Evolutionary conservation across 192 early-diverging fungal species (phyloP), one percentile per base, ranked within the genome.

Genomic region (Coemansia sp.): DNA sequence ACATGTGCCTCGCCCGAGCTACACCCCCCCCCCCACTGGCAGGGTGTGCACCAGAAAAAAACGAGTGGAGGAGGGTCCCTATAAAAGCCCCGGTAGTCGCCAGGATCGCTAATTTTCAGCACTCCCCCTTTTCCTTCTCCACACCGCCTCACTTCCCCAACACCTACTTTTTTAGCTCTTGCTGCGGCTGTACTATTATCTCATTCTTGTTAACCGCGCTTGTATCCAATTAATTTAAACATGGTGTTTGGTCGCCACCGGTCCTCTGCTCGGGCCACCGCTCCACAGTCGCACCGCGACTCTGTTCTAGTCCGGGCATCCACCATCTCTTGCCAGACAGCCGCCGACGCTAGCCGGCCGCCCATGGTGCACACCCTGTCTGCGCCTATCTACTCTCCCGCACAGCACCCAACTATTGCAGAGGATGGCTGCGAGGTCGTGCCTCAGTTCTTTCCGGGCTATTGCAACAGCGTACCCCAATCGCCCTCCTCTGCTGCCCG

Each of bases 381-480:
- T 7, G 36, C 63, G 4, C 42, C 36, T 12, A 31, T 21, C 52
- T 37, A 23, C 36, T 23, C 14, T 34, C 12, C 18, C 18, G 4
- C 35, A 3, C 60, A 14, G 47, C 39, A 3, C 3, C 43, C 58
- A 34, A 39, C 64, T 13, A 70, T 72, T 14, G 75, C 75, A 25
- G 69, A 72, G 43, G 75, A 77, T 36, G 62, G 59, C 21, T 67
- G 74, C 57, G 75, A 77, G 43, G 62, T 69, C 9, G 75, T 77
- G 52, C 76, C 76, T 1, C 76, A 79, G 67, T 79, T 79, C 50
- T 73, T 73, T 47, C 76, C 71, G 5, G 68, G 71, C 7, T 79
- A 65, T 56, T 55, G 64, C 56, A 58, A 3, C 56, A 12, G 34
- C 56, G 56, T 21, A 18, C 56, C 56, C 7, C 56, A 58, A 18